Evolutionary conservation across 371 early-diverging fungal species (phyloP).

Genomic region (Catenaria anguillulae): DNA sequence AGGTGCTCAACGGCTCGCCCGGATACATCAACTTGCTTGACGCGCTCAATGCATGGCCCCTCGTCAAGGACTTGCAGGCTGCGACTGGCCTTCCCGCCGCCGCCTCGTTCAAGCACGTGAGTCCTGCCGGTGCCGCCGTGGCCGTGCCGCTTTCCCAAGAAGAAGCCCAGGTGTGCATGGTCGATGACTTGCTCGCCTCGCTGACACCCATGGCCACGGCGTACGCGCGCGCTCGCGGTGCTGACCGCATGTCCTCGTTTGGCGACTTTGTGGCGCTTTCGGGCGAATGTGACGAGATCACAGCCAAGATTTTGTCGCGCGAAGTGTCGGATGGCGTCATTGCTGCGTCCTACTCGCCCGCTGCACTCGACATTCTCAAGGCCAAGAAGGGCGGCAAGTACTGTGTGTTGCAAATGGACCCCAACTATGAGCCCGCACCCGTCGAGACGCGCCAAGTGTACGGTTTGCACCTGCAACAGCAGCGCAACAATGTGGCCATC

Average conservation of each 20-base stretch:
- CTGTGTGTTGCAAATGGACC: conserved; percentile 83
- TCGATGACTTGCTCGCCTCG: conserved; percentile 61
- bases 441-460: conserved; percentile 86
- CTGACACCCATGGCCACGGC: conserved; percentile 63
- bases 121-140: conserved; percentile 94
- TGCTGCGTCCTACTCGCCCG: conserved; percentile 77
- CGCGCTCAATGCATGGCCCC: conserved; percentile 90
- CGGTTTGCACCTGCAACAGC: conserved; percentile 78
- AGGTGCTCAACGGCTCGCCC: conserved; percentile 80
- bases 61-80: conserved; percentile 75
- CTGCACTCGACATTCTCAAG: conserved; percentile 73
- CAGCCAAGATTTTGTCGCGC: conserved; percentile 85
- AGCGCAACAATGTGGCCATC: conserved; percentile 70
- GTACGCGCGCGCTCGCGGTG: conserved; percentile 79
- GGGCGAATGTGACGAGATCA: conserved; percentile 71
- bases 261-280: conserved; percentile 94
- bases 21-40: conserved; percentile 96
- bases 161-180: conserved; percentile 81
- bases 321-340: conserved; percentile 96
- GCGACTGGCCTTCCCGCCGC: conserved; percentile 72
- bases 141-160: conserved; percentile 61
- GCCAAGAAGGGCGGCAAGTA: conserved; percentile 96
- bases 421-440: conserved; percentile 64
- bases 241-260: conserved; percentile 96
- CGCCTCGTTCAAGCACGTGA: conserved; percentile 96